phyloP scores from a whole-genome alignment of 108 stramenopile species.

The Nannochloropsis salina region DNA sequence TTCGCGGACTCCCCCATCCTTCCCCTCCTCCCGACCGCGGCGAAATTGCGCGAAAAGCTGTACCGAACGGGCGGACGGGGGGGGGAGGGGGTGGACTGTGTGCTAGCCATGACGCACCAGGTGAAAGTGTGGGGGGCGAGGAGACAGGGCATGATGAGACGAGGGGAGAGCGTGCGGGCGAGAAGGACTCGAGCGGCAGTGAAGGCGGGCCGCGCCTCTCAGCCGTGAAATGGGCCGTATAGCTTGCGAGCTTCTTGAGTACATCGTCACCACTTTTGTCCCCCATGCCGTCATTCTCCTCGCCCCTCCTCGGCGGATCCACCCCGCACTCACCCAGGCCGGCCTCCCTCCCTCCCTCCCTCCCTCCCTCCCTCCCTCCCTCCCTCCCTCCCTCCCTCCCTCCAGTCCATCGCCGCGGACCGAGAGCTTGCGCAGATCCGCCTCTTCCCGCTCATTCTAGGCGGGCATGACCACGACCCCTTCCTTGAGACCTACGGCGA shows the following conservation, averaged over 20 bases:
- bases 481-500: neutral
- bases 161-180: neutral
- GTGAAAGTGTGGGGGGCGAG: neutral
- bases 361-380: neutral
- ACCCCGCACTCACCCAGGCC: too few species aligned
- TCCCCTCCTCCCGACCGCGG: neutral
- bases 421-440: neutral
- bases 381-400: neutral
- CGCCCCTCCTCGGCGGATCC: too few species aligned
- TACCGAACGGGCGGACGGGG: neutral
- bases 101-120: neutral
- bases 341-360: neutral
- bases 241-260: neutral
- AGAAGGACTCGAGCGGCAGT: neutral
- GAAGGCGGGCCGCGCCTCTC: too few species aligned
- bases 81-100: neutral
- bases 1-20: neutral
- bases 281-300: too few species aligned
- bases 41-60: neutral
- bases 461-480: neutral
- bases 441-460: neutral
- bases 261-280: too few species aligned
- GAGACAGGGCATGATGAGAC: neutral
- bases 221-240: neutral
- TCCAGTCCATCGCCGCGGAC: neutral